Evolutionary conservation across 352 stramenopile species (phyloP).

Genomic region (Thalassiosira allenii): DNA sequence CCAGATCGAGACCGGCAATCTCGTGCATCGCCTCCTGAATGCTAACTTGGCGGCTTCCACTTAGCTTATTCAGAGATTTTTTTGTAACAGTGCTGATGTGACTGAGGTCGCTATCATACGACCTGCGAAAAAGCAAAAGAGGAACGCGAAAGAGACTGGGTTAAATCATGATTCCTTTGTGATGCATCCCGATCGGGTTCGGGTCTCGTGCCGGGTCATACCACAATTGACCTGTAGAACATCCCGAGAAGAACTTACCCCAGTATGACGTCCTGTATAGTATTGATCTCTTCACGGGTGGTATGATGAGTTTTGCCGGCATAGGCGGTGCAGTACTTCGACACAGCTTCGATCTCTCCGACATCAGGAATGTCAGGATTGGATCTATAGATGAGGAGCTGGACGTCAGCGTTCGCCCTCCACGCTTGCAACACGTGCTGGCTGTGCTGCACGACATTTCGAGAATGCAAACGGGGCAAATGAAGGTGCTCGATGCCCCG

Average conservation of each 20-base stretch:
- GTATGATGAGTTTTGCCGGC: conserved; percentile 37
- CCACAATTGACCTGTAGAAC: no score
- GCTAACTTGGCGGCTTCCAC: neutral
- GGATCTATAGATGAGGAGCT: conserved; percentile 29
- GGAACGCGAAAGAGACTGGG: no score
- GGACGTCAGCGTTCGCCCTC: conserved; percentile 33
- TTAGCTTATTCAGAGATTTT: conserved; percentile 17
- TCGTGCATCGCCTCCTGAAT: conserved; percentile 29
- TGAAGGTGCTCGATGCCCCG: conserved; percentile 16
- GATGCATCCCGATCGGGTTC: neutral
- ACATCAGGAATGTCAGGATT: conserved; percentile 17
- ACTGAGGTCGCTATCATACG: neutral
- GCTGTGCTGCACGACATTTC: conserved; percentile 25
- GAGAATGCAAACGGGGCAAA: conserved; percentile 27
- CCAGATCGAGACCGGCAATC: conserved; percentile 22
- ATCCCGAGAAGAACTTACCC: no score
- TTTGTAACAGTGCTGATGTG: neutral
- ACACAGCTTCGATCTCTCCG: conserved; percentile 32
- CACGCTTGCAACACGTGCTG: conserved; percentile 21
- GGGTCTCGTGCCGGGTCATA: no score
- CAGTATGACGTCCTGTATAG: conserved; percentile 32
- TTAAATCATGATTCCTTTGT: no score
- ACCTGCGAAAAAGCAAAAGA: no score
- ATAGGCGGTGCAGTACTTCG: conserved; percentile 43
- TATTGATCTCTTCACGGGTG: conserved; percentile 20